Percentiles rank a stretch among this genome's conserved stretches.
These are phyloP conservation scores for Xylaria castorea DNA, from an alignment of 495 filamentous ascomycete species.

Conservation along the genomic window DNA sequence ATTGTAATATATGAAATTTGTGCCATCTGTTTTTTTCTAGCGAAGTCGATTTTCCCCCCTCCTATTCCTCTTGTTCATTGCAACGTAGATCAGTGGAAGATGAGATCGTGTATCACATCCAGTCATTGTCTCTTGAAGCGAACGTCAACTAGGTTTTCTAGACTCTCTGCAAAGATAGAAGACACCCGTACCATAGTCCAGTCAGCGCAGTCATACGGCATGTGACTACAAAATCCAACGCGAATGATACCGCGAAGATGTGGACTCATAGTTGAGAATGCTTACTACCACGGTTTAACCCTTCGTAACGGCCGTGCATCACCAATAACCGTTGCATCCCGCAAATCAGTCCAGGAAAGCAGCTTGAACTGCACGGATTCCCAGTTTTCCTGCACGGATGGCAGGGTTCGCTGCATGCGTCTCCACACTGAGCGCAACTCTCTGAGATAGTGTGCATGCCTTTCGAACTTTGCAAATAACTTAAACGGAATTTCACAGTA, in stretches of 20 bases:
- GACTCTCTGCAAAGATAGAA: neutral
- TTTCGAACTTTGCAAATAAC: too few relatives aligned
- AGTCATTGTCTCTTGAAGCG: neutral
- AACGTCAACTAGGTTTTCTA: neutral
- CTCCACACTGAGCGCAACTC: neutral
- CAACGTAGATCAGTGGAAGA: neutral
- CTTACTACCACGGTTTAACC: neutral
- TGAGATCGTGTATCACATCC: neutral
- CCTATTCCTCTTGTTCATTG: neutral
- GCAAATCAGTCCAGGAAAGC: neutral
- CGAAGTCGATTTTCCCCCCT: neutral
- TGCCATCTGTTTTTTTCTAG: neutral
- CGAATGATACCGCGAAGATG: neutral
- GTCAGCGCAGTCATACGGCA: neutral
- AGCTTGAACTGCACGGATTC: neutral
- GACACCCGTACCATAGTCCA: neutral
- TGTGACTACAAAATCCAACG: neutral
- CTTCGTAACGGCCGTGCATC: neutral
- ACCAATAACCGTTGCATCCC: neutral
- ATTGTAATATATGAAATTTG: neutral
- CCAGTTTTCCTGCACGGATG: neutral
- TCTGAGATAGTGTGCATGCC: neutral
- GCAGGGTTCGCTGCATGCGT: neutral
- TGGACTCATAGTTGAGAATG: neutral
- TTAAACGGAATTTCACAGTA: conserved; percentile 11